Conservation (phyloP, 1,284 basidiomycete species). For the Ganoderma boninense region DNA sequence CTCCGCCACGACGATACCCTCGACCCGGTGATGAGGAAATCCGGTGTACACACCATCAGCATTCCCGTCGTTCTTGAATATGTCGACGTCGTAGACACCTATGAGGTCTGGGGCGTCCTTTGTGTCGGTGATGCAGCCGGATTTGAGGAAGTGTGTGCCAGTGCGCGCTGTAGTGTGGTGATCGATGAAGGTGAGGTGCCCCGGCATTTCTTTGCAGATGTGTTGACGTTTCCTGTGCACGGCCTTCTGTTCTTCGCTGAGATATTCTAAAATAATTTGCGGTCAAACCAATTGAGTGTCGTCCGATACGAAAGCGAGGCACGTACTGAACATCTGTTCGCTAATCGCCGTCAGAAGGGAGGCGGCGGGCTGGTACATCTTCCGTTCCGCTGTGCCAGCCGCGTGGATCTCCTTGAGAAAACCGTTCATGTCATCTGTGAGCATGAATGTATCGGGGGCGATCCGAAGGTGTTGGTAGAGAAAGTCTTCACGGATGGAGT, state of each 20-base stretch:
- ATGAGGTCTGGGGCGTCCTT: constrained; percentile 13
- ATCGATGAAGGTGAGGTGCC: constrained; percentile 16
- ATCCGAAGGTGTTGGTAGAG: background rate
- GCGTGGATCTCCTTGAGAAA: background rate
- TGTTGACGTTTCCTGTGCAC: background rate
- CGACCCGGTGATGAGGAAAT: constrained; percentile 18
- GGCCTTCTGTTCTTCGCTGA: background rate
- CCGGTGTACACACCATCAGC: background rate
- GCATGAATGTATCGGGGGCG: background rate
- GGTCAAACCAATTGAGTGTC: background rate
- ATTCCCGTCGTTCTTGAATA: background rate
- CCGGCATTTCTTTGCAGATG: background rate
- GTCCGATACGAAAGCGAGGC: background rate
- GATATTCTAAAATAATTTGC: background rate
- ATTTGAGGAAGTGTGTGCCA: constrained; percentile 12
- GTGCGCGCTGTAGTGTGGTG: constrained; percentile 1
- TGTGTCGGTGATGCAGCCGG: too few species aligned
- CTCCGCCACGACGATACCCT: constrained; percentile 21
- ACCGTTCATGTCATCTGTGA: background rate
- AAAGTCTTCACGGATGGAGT: background rate
- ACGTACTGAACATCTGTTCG: constrained; percentile 13
- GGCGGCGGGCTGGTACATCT: constrained; percentile 10
- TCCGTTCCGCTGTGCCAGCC: constrained; percentile 1
- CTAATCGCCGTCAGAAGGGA: constrained; percentile 13
- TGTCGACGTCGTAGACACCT: background rate